Base-by-base conservation (phyloP, 495 filamentous ascomycete species). In the Penicillium simplicissimum region DNA sequence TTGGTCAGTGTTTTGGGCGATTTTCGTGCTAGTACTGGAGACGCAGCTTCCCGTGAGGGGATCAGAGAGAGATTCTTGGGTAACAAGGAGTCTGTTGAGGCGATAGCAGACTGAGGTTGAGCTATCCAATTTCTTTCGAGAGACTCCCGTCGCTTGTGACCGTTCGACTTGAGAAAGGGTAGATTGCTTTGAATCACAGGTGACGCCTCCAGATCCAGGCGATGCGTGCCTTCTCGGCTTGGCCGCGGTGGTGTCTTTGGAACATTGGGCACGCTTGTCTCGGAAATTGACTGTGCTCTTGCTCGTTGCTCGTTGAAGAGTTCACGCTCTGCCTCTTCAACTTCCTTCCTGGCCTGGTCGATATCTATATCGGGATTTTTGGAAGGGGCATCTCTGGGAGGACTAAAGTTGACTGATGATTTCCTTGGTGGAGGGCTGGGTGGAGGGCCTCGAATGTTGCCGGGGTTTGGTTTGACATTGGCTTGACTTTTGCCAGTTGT, bases 121-220 rank as follows among this genome's bases (percentile, higher is more conserved):
- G 57, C 57, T 13, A 52, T 58, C 21, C 57, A 48, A 10, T 67
- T 40, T 31, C 68, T 78, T 38, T 81, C 81, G 25, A 62, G 58
- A n/a, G 77, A 81, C 19, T 74, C 71, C 21, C 80, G 76, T 34
- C 76, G 66, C 51, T 71, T 81, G 63, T 82, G 76, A 25, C 74
- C 71, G 6, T 73, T 78, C 21, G 78, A 70, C 28, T 67, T 67
- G 35, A 79, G 58, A 37, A 74, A 73, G 11, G 82, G 72, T 17
- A 96, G 74, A 68, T 94, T 93, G 74, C 90, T 94, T 52, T 89
- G 90, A 25, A 96, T 86, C 28, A 96, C 75, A 15, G 89, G 87
- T 11, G 87, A 85, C 7, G 85, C 79, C 9, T 84, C 82, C 40
- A 84, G 74, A 33, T 84, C 76, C 47, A 96, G 79, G 55, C 86